Evolutionary conservation across 345 rosid species (phyloP).

Genomic region (Murraya koenigii): DNA sequence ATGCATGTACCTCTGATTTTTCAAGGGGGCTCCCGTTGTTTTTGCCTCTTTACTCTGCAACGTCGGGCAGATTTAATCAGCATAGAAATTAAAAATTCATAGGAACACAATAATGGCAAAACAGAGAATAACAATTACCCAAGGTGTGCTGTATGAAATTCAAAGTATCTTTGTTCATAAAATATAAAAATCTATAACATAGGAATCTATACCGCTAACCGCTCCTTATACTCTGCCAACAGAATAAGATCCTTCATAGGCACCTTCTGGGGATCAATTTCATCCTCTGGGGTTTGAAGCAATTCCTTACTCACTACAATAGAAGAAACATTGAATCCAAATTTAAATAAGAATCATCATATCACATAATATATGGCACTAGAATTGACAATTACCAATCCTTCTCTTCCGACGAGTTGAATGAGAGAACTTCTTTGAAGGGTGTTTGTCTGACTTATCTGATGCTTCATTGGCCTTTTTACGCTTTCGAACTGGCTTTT

Average conservation of each 20-base stretch:
- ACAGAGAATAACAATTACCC: neutral
- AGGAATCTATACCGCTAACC: constrained; percentile 41
- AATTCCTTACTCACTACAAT: constrained; percentile 54
- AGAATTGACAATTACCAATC: constrained; percentile 36
- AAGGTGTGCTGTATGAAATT: neutral
- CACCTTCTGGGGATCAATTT: constrained; percentile 47
- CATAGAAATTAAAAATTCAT: neutral
- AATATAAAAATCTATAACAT: constrained; percentile 1
- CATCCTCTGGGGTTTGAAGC: constrained; percentile 74
- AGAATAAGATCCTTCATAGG: constrained; percentile 68
- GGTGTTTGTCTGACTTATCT: constrained; percentile 37
- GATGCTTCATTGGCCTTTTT: constrained; percentile 33
- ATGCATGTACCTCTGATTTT: constrained; percentile 47
- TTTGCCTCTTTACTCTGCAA: constrained; percentile 66
- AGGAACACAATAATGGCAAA: neutral
- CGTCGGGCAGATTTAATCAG: constrained; percentile 5
- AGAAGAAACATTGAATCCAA: constrained; percentile 6
- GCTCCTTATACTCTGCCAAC: constrained; percentile 64
- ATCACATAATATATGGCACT: neutral
- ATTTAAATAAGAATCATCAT: constrained; percentile 6
- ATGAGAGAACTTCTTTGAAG: constrained; percentile 67
- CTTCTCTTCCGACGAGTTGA: constrained; percentile 63
- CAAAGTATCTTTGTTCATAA: neutral
- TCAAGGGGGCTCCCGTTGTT: constrained; percentile 22
- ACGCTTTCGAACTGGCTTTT: constrained; percentile 36